Evolutionary conservation across 371 early-diverging fungal genomes (phyloP).

Genomic region (Rhizoclosmatium hyalinum): DNA sequence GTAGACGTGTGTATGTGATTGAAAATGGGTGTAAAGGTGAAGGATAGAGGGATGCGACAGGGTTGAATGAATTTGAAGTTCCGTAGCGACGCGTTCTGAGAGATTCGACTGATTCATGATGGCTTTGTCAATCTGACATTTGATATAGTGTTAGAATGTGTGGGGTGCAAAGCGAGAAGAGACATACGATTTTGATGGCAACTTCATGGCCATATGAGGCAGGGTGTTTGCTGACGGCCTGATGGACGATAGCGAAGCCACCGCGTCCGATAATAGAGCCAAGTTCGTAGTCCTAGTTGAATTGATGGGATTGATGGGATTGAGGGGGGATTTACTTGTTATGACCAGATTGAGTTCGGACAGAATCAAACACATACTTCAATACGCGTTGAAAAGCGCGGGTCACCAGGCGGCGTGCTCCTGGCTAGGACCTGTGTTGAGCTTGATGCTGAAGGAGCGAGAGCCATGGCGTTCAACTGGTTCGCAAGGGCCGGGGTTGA

Average conservation of each 20-base stretch:
- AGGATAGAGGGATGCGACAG: constrained; percentile 61
- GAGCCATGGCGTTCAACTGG: too few species aligned
- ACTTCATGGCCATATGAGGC: constrained; percentile 45
- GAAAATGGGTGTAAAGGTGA: constrained; percentile 66
- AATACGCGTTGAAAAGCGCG: constrained; percentile 16
- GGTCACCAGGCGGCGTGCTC: neutral
- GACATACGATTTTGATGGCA: constrained; percentile 57
- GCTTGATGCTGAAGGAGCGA: too few species aligned
- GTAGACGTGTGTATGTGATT: constrained; percentile 72
- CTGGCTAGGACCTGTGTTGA: too few species aligned
- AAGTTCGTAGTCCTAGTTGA: constrained; percentile 50
- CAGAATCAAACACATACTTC: neutral
- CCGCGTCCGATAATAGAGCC: constrained; percentile 54
- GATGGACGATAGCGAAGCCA: constrained; percentile 56
- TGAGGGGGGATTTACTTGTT: neutral
- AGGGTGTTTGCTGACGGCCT: constrained; percentile 41
- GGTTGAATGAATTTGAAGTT: constrained; percentile 69
- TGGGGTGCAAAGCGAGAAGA: neutral
- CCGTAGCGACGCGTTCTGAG: constrained; percentile 60
- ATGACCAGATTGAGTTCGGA: neutral
- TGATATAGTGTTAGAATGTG: constrained; percentile 11
- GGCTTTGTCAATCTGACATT: constrained; percentile 50
- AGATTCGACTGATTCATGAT: constrained; percentile 49
- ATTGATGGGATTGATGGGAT: neutral
- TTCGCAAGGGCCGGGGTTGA: too few species aligned